These are phyloP conservation scores for Cronartium quercuum DNA, from an alignment of 1,284 basidiomycete species.

Conservation along the genomic window DNA sequence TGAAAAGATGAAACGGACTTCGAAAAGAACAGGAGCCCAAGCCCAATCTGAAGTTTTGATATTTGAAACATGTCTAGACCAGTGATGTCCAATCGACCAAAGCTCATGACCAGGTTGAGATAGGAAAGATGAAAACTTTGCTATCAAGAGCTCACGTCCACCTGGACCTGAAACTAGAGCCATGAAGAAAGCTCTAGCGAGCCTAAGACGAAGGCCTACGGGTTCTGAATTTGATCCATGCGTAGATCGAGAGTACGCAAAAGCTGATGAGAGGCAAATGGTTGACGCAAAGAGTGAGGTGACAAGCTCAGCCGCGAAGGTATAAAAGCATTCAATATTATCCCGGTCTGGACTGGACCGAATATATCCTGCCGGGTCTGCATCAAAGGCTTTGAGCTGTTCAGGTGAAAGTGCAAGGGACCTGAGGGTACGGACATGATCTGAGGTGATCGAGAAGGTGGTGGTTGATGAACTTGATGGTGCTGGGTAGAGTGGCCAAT, in stretches of 20 bases:
- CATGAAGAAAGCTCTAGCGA: conserved; percentile 2
- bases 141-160: not conserved
- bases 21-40: conserved; percentile 2
- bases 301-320: not conserved
- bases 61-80: not conserved
- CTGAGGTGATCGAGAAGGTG: not conserved
- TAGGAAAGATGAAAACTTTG: not conserved
- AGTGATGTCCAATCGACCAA: not conserved
- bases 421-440: not conserved
- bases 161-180: not conserved
- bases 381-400: not conserved
- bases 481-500: not conserved
- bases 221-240: not conserved
- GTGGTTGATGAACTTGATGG: not conserved
- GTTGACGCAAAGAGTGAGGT: not conserved
- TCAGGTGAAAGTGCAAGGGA: not conserved
- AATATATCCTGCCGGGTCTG: not conserved
- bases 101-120: not conserved
- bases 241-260: not conserved
- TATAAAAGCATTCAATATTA: not conserved
- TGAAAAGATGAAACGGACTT: not conserved
- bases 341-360: not conserved
- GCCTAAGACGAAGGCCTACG: not conserved
- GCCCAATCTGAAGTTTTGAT: not conserved
- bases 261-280: not conserved